phyloP scores from a whole-genome alignment of 2,329 filamentous ascomycete genomes.

The Pseudogymnoascus sp. region DNA sequence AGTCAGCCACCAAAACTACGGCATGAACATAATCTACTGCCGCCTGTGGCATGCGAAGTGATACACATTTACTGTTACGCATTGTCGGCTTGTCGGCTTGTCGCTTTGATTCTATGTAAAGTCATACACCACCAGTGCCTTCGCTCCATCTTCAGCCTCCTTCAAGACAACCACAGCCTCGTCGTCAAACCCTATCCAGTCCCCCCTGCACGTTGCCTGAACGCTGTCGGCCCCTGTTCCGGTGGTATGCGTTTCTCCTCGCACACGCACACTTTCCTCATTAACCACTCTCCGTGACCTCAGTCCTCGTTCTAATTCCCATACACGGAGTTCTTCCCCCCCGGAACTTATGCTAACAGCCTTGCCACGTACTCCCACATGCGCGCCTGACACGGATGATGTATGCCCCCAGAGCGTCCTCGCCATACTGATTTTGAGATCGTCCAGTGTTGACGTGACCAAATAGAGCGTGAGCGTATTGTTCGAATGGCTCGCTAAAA shows the following conservation, averaged over 20 bases:
- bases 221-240: background rate
- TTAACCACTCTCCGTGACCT: slow-evolving; percentile 32
- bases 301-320: slow-evolving; percentile 58
- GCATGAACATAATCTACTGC: background rate
- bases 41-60: background rate
- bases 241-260: slow-evolving; percentile 29
- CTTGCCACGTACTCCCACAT: slow-evolving; percentile 61
- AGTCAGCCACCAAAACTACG: background rate
- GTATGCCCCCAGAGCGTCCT: slow-evolving; percentile 64
- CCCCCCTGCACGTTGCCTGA: slow-evolving; percentile 32
- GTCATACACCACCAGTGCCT: slow-evolving; percentile 59
- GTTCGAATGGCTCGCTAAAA: slow-evolving; percentile 59
- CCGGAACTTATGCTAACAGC: slow-evolving; percentile 56
- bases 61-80: background rate
- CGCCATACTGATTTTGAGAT: slow-evolving; percentile 49
- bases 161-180: slow-evolving; percentile 60
- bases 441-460: slow-evolving; percentile 49
- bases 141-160: slow-evolving; percentile 45
- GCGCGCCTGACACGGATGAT: slow-evolving; percentile 56
- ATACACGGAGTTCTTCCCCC: slow-evolving; percentile 46
- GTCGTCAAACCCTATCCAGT: slow-evolving; percentile 64
- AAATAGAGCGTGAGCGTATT: slow-evolving; percentile 65
- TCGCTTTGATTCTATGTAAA: slow-evolving; percentile 42
- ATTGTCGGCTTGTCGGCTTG: background rate
- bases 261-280: slow-evolving; percentile 46